A percentile compares a stretch with the other conserved stretches of the same genome.
Evolutionary conservation across 2,329 filamentous ascomycete genomes (phyloP).

Genomic region (Emydomyces testavorans): DNA sequence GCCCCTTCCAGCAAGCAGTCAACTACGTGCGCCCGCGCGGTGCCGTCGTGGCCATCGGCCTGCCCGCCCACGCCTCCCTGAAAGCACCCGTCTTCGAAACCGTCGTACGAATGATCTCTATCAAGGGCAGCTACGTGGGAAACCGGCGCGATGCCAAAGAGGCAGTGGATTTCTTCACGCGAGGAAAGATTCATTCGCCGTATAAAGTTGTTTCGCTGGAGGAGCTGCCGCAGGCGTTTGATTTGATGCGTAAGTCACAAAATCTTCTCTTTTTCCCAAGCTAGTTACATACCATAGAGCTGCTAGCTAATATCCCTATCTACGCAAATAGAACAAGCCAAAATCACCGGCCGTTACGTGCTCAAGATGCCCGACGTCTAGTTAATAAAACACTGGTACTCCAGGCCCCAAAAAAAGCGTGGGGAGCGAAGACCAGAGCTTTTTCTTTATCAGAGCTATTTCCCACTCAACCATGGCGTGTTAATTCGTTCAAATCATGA

Average conservation of each 20-base stretch:
- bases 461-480: too few relatives aligned
- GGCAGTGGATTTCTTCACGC: constrained; percentile 77
- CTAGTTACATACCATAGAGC: too few relatives aligned
- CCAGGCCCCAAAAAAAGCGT: too few relatives aligned
- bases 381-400: not conserved
- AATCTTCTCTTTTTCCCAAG: too few relatives aligned
- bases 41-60: constrained; percentile 75
- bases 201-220: constrained; percentile 75
- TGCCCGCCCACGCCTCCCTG: constrained; percentile 69
- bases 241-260: constrained; percentile 52
- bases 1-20: constrained; percentile 89
- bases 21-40: constrained; percentile 76
- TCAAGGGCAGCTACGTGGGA: constrained; percentile 88
- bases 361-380: constrained; percentile 32
- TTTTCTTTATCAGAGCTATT: too few relatives aligned
- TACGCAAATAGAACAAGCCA: constrained; percentile 31
- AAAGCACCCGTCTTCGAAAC: constrained; percentile 79
- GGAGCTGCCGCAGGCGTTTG: constrained; percentile 68
- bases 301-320: too few relatives aligned
- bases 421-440: too few relatives aligned
- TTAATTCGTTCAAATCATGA: too few relatives aligned
- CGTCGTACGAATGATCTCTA: constrained; percentile 79
- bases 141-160: constrained; percentile 81
- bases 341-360: constrained; percentile 36
- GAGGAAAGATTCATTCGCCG: constrained; percentile 74